Percentiles rank a stretch among this genome's conserved stretches.
These are phyloP conservation scores for Ogataea zsoltii DNA, from an alignment of 805 yeast species.

Conservation along the genomic window DNA sequence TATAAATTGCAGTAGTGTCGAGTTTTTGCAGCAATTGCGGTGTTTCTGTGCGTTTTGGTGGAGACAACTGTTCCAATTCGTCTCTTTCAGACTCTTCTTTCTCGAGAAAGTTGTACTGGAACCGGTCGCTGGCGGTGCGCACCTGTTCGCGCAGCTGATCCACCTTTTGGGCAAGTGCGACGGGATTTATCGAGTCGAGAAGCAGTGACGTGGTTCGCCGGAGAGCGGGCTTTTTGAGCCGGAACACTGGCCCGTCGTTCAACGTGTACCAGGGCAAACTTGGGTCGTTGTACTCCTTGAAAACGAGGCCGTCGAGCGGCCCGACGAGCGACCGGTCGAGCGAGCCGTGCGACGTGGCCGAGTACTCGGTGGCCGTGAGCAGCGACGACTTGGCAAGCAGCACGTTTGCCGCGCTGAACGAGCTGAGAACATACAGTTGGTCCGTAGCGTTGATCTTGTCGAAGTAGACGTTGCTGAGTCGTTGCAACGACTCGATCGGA, in stretches of 20 bases:
- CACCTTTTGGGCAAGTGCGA: conserved; percentile 21
- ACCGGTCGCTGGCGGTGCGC: conserved; percentile 25
- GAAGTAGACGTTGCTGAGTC: conserved; percentile 33
- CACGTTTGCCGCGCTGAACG: conserved; percentile 27
- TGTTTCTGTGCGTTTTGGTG: not conserved
- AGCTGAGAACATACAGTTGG: conserved; percentile 30
- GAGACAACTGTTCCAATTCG: not conserved
- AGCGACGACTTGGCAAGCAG: conserved; percentile 29
- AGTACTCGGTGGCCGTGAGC: conserved; percentile 30
- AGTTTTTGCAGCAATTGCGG: not conserved
- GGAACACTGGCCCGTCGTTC: conserved; percentile 21
- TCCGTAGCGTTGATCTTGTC: conserved; percentile 29
- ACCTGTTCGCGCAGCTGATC: conserved; percentile 22
- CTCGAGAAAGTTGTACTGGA: conserved; percentile 31
- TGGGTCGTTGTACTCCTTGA: conserved; percentile 22
- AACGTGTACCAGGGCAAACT: conserved; percentile 34
- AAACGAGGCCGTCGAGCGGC: conserved; percentile 4
- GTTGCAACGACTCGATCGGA: conserved; percentile 29
- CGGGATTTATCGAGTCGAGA: conserved; percentile 13
- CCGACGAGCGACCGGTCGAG: conserved; percentile 12
- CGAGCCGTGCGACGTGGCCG: conserved; percentile 17
- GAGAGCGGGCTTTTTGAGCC: conserved; percentile 18
- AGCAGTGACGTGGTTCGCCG: conserved; percentile 13
- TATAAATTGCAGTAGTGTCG: conserved; percentile 9
- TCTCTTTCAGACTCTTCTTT: not conserved